phyloP scores from a whole-genome alignment of 345 rosid species.

The Sisymbrium altissimum region DNA sequence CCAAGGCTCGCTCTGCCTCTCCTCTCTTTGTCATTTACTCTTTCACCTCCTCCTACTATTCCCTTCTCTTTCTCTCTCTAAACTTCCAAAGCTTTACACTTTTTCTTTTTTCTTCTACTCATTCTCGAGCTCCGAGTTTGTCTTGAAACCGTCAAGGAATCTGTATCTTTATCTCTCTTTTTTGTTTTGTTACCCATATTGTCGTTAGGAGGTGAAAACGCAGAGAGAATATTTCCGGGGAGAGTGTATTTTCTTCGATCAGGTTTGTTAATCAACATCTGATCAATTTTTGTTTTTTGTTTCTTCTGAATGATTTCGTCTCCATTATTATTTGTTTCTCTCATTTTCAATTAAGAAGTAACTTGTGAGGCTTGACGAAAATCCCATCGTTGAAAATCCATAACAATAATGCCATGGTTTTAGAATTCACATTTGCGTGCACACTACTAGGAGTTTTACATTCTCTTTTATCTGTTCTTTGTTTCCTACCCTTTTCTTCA shows the following conservation, averaged over 20 bases:
- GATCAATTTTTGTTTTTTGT: background rate
- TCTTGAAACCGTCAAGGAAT: slow-evolving; percentile 16
- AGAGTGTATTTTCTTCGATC: background rate
- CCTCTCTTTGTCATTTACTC: slow-evolving; percentile 31
- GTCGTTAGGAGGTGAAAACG: background rate
- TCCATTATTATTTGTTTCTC: background rate
- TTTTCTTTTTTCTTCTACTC: background rate
- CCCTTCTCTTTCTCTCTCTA: background rate
- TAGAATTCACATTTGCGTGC: background rate
- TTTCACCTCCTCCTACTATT: background rate
- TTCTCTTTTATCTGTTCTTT: background rate
- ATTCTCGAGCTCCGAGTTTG: slow-evolving; percentile 21
- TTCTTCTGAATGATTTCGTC: background rate
- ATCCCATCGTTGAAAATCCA: background rate
- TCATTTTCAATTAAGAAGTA: background rate
- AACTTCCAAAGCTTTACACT: background rate
- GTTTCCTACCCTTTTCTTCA: background rate
- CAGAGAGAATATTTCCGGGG: background rate
- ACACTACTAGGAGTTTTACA: background rate
- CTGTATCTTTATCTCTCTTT: background rate
- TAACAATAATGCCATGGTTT: background rate
- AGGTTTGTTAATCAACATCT: slow-evolving; percentile 14
- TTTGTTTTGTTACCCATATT: background rate
- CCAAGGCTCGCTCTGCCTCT: slow-evolving; percentile 20
- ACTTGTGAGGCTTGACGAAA: background rate